Percentiles rank a stretch among this genome's conserved stretches.
phyloP scores from a whole-genome alignment of 2,329 filamentous ascomycete species.

The Metarhizium humberi region DNA sequence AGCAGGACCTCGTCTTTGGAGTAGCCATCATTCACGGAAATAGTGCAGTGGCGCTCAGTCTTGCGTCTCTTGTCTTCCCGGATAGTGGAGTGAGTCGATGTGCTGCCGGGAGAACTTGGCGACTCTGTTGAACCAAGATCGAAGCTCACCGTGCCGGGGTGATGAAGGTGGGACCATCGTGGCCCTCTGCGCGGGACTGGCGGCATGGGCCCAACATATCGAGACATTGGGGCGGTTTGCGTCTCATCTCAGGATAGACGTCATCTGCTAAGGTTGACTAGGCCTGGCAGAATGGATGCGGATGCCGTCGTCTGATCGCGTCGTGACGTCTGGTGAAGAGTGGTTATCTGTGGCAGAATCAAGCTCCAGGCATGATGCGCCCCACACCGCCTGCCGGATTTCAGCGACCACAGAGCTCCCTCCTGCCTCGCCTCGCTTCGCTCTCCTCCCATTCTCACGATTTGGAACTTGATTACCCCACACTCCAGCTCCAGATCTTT shows the following conservation, averaged over 20 bases:
- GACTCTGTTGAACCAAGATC: constrained; percentile 32
- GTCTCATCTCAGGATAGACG: constrained; percentile 9
- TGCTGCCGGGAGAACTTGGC: constrained; percentile 37
- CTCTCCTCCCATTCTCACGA: too few species aligned
- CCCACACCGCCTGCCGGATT: constrained; percentile 1
- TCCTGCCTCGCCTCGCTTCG: neutral
- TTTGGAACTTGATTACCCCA: too few species aligned
- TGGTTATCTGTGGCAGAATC: neutral
- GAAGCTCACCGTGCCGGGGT: constrained; percentile 37
- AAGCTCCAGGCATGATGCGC: neutral
- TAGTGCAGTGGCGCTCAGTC: constrained; percentile 39
- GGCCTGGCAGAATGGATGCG: neutral
- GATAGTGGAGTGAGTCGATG: constrained; percentile 40
- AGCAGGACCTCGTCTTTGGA: constrained; percentile 71
- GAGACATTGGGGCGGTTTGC: constrained; percentile 24
- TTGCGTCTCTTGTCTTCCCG: constrained; percentile 23
- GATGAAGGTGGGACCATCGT: constrained; percentile 45
- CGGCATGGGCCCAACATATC: constrained; percentile 29
- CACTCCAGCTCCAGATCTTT: too few species aligned
- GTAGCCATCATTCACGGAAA: constrained; percentile 62
- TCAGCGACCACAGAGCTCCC: neutral
- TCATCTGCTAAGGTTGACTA: constrained; percentile 1
- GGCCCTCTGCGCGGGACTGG: constrained; percentile 35
- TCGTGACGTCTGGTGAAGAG: neutral
- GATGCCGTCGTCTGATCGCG: neutral